Conservation (phyloP, 805 yeast species). For the Kuraishia capsulata region DNA sequence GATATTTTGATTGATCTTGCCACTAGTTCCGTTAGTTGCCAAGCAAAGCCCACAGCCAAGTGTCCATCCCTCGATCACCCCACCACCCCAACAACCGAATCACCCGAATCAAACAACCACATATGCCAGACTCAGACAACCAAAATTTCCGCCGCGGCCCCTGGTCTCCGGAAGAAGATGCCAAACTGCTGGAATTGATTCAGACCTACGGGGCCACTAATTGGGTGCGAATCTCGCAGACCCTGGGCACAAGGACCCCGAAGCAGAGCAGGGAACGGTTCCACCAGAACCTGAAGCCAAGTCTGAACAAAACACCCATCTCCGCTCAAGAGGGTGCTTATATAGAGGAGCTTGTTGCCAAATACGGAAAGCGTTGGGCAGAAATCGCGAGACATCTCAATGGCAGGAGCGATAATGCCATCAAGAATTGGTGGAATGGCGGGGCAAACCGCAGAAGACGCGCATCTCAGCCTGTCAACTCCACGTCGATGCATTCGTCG, state of each 20-base stretch:
- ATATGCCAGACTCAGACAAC: not conserved
- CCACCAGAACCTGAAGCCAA: slow-evolving; percentile 85
- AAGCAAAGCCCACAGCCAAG: too few relatives aligned
- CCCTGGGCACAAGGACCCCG: slow-evolving; percentile 70
- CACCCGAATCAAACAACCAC: too few relatives aligned
- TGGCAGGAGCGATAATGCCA: slow-evolving; percentile 85
- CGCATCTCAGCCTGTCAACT: slow-evolving; percentile 17
- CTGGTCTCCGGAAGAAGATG: slow-evolving; percentile 85
- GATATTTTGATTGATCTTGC: too few relatives aligned
- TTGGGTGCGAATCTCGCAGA: slow-evolving; percentile 81
- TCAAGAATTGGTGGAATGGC: slow-evolving; percentile 95
- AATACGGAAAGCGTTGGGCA: slow-evolving; percentile 89
- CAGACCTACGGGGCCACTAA: slow-evolving; percentile 68
- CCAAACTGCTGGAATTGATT: slow-evolving; percentile 59
- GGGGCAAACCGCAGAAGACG: slow-evolving; percentile 80
- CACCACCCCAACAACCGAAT: too few relatives aligned
- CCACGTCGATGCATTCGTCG: not conserved
- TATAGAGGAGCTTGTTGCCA: slow-evolving; percentile 70
- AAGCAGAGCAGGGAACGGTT: slow-evolving; percentile 89
- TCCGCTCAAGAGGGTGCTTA: slow-evolving; percentile 75
- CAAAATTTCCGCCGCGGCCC: slow-evolving; percentile 54
- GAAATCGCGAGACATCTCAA: slow-evolving; percentile 82
- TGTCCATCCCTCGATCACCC: too few relatives aligned
- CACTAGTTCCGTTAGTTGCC: too few relatives aligned
- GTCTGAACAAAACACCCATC: slow-evolving; percentile 73